Evolutionary conservation across 176 grass and related monocot genomes (phyloP).

Genomic region (Cenchrus fungigraminus): DNA sequence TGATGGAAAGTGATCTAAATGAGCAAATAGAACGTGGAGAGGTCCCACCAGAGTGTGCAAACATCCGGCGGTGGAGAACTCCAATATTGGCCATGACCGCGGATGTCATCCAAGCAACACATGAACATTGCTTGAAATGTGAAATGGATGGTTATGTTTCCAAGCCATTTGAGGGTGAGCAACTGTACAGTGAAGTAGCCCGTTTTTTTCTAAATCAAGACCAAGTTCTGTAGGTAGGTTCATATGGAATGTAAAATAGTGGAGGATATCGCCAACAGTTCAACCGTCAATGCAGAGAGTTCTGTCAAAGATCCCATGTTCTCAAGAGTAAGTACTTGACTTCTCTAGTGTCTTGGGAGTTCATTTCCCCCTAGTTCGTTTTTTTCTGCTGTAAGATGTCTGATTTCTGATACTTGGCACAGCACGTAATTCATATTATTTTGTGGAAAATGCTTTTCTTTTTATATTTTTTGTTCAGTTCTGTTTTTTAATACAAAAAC

Average conservation of each 20-base stretch:
- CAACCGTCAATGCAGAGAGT: constrained; percentile 16
- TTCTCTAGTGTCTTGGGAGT: constrained; percentile 7
- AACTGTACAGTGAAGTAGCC: constrained; percentile 96
- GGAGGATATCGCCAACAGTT: constrained; percentile 52
- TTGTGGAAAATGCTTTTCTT: neutral
- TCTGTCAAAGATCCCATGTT: constrained; percentile 35
- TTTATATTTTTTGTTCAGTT: neutral
- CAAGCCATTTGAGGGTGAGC: constrained; percentile 98
- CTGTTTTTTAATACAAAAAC: neutral
- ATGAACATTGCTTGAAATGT: constrained; percentile 80
- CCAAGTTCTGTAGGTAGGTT: constrained; percentile 68
- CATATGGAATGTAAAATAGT: constrained; percentile 55
- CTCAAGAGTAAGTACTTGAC: constrained; percentile 54
- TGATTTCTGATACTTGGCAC: neutral
- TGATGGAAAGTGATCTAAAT: constrained; percentile 84
- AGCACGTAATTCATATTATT: neutral
- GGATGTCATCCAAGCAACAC: constrained; percentile 97
- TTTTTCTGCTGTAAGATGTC: neutral
- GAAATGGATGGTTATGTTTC: constrained; percentile 99
- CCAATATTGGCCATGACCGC: constrained; percentile 99
- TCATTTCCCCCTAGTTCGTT: constrained; percentile 25
- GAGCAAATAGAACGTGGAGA: constrained; percentile 67
- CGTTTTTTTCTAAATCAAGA: constrained; percentile 76
- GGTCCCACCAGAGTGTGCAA: constrained; percentile 46
- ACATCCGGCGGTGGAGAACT: constrained; percentile 66